A percentile compares a stretch with the other conserved stretches of the same genome.
Conservation (phyloP, 1,284 basidiomycete species). For the Marasmius sp. region DNA sequence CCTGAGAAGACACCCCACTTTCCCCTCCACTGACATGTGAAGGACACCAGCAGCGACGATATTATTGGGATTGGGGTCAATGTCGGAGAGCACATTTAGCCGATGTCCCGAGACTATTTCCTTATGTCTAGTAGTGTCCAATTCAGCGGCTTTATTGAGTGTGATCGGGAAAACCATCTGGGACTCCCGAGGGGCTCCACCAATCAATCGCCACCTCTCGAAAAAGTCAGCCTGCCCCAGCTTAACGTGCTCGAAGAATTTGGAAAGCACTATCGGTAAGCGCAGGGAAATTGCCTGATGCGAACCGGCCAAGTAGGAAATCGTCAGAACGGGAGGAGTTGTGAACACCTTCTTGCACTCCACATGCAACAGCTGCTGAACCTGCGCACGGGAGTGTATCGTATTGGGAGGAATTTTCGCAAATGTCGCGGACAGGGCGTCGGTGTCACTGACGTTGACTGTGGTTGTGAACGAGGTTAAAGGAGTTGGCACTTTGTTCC, state of each 20-base stretch:
- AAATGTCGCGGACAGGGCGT: constrained; percentile 79
- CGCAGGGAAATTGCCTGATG: constrained; percentile 85
- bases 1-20: constrained; percentile 92
- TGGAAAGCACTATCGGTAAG: constrained; percentile 85
- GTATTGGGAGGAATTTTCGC: constrained; percentile 85
- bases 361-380: constrained; percentile 90
- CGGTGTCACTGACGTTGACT: constrained; percentile 71
- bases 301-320: constrained; percentile 92
- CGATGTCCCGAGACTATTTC: constrained; percentile 79
- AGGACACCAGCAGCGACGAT: constrained; percentile 91
- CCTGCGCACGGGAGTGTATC: constrained; percentile 83
- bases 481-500: constrained; percentile 89
- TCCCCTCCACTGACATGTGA: constrained; percentile 84
- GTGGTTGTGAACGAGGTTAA: constrained; percentile 89
- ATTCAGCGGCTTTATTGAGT: constrained; percentile 63
- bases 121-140: constrained; percentile 74
- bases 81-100: constrained; percentile 74
- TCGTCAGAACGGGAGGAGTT: constrained; percentile 76
- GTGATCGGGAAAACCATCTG: constrained; percentile 86
- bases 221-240: constrained; percentile 88
- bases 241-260: constrained; percentile 93
- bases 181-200: constrained; percentile 89
- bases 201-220: constrained; percentile 97
- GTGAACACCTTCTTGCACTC: constrained; percentile 92
- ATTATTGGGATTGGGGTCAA: constrained; percentile 88